Evolutionary conservation across 2,329 filamentous ascomycete species (phyloP), one percentile per base, ranked within the genome.

Genomic region (Colletotrichum musicola): DNA sequence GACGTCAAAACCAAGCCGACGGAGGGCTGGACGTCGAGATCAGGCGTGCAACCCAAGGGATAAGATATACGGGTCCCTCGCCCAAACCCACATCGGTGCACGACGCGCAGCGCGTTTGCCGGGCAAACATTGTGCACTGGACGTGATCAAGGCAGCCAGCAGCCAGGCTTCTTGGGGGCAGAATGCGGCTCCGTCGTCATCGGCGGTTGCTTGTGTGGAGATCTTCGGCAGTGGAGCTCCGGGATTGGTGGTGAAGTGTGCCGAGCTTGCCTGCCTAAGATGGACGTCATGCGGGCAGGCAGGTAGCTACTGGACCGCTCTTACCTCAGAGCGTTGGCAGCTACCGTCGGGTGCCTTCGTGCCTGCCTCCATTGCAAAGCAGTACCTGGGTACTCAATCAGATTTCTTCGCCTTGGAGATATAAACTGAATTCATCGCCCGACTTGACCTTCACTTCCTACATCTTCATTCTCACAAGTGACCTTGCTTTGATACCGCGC

Each of bases 41-140:
- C 7, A 35, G 30, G 6, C 30, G 27, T 30, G 6, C 27, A 30
- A 30, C 27, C 5, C 30, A 30, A 30, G 27, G 6, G 9, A 30
- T 7, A 30, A 1, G 30, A 35, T 35, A 35, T 35, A 35, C 10
- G 30, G 30, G 30, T 35, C 30, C 9, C 10, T 10, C 30, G 7
- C 30, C 30, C 30, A 35, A 83, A 84, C 40, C 38, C 38, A 16
- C 30, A 35, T 9, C 10, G 40, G 16, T 4, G 4, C 40, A 42
- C 40, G 13, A 42, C 40, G 40, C 40, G 13, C 40, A 14, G 16
- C 40, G 40, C 40, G 40, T 42, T 42, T 42, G 4, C 14, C 4
- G 40, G 13, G 10, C 40, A 42, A 42, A 42, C 40, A 6, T n/a
- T 2, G 40, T 42, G 40, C 40, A 1, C n/a, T n/a, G 16, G 14